These are phyloP conservation scores for Trifolium dubium DNA, from an alignment of 306 rosid genomes.

Conservation along the genomic window DNA sequence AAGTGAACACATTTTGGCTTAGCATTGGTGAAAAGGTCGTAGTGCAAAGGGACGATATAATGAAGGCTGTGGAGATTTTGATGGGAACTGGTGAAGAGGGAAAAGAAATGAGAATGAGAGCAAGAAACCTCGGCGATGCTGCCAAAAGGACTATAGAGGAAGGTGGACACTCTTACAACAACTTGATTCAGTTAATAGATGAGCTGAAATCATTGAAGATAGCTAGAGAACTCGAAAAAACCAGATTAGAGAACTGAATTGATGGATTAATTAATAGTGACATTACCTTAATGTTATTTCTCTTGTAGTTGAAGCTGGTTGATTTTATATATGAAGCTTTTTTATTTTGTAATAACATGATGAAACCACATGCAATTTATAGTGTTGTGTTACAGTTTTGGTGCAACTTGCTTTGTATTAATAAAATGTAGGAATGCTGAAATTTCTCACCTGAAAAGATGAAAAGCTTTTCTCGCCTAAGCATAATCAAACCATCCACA, in stretches of 20 bases:
- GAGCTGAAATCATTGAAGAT: conserved; percentile 38
- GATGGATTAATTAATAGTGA: neutral
- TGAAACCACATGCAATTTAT: no score
- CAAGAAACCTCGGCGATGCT: conserved; percentile 15
- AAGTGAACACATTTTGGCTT: conserved; percentile 30
- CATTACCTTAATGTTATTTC: neutral
- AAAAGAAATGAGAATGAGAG: conserved; percentile 31
- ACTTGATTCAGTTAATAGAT: conserved; percentile 30
- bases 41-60: conserved; percentile 31
- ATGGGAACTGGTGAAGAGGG: conserved; percentile 31
- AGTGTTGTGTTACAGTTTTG: no score
- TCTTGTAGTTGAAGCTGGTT: neutral
- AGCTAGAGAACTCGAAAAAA: conserved; percentile 20
- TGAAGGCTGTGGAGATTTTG: conserved; percentile 28
- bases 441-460: no score
- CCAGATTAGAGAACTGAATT: neutral
- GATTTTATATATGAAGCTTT: conserved; percentile 1
- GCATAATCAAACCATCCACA: no score
- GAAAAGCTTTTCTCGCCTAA: no score
- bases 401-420: no score
- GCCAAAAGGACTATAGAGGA: conserved; percentile 31
- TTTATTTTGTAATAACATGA: neutral
- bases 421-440: no score
- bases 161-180: conserved; percentile 20
- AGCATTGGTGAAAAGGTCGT: neutral